These are phyloP conservation scores for Fusarium austroafricanum DNA, from an alignment of 2,329 filamentous ascomycete species.

Conservation along the genomic window DNA sequence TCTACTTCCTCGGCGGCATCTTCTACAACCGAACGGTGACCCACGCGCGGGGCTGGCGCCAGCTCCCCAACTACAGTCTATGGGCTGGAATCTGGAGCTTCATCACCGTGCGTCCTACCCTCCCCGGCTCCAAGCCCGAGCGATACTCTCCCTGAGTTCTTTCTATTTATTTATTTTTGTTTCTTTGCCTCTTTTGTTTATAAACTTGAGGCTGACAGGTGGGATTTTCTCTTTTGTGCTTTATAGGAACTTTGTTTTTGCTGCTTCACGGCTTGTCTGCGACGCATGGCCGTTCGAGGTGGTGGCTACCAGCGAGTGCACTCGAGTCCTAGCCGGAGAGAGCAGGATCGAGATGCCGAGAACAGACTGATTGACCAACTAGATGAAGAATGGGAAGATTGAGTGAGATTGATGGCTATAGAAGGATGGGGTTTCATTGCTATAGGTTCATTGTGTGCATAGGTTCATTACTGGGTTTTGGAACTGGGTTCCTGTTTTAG, in stretches of 20 bases:
- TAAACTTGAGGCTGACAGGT: constrained; percentile 42
- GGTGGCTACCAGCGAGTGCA: constrained; percentile 76
- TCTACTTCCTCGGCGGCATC: constrained; percentile 91
- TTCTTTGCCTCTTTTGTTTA: neutral
- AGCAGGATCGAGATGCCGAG: constrained; percentile 78
- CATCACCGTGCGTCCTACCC: constrained; percentile 68
- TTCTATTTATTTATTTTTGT: neutral
- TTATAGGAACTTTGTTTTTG: constrained; percentile 74
- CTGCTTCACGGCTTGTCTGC: constrained; percentile 74
- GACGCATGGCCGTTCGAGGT: constrained; percentile 71
- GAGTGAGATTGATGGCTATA: constrained; percentile 44
- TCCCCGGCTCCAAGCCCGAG: constrained; percentile 45
- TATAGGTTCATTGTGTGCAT: too few relatives aligned
- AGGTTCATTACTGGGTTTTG: too few relatives aligned
- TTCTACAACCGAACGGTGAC: constrained; percentile 96
- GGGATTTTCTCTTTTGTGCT: constrained; percentile 18
- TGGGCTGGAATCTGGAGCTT: constrained; percentile 92
- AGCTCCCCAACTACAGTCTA: constrained; percentile 92
- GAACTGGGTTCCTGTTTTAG: constrained; percentile 24
- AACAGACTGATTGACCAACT: constrained; percentile 95
- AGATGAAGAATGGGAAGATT: constrained; percentile 97
- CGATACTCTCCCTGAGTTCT: constrained; percentile 46
- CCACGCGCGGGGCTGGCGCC: constrained; percentile 93
- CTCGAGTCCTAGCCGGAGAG: constrained; percentile 61
- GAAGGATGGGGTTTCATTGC: constrained; percentile 1